Conservation (phyloP, 345 rosid species). For the Moricandia moricandioides region DNA sequence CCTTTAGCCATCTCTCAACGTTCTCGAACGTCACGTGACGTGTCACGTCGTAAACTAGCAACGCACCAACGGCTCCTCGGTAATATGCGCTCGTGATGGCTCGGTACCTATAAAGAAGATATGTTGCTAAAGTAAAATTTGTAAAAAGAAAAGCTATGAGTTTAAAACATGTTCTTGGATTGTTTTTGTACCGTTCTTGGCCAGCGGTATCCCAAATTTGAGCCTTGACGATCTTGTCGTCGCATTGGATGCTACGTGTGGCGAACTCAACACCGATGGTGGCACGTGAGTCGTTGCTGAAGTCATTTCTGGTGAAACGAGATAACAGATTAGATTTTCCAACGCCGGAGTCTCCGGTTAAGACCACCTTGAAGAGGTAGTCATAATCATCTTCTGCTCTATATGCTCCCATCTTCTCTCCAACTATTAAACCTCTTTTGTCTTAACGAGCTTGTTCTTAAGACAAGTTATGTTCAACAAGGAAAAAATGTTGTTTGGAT, state of each 20-base stretch:
- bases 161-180: too few relatives aligned
- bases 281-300: slow-evolving; percentile 82
- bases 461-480: not conserved
- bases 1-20: slow-evolving; percentile 87
- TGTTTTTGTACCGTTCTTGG: slow-evolving; percentile 61
- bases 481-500: not conserved
- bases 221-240: slow-evolving; percentile 83
- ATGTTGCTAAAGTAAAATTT: not conserved
- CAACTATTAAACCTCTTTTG: not conserved
- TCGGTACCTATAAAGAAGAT: slow-evolving; percentile 44
- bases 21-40: slow-evolving; percentile 85
- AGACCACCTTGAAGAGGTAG: slow-evolving; percentile 76
- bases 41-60: slow-evolving; percentile 78
- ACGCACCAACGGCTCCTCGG: slow-evolving; percentile 86
- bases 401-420: slow-evolving; percentile 51
- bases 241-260: slow-evolving; percentile 73
- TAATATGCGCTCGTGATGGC: slow-evolving; percentile 92
- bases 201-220: slow-evolving; percentile 99
- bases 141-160: too few relatives aligned
- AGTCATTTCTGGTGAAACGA: slow-evolving; percentile 79
- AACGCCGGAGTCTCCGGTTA: slow-evolving; percentile 89
- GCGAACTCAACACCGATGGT: slow-evolving; percentile 94
- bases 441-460: not conserved
- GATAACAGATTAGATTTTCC: slow-evolving; percentile 88
- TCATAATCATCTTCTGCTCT: slow-evolving; percentile 72